A percentile compares a stretch with the other conserved stretches of the same genome.
These are phyloP conservation scores for Amylostereum areolatum DNA, from an alignment of 1,284 basidiomycete species.

Conservation along the genomic window DNA sequence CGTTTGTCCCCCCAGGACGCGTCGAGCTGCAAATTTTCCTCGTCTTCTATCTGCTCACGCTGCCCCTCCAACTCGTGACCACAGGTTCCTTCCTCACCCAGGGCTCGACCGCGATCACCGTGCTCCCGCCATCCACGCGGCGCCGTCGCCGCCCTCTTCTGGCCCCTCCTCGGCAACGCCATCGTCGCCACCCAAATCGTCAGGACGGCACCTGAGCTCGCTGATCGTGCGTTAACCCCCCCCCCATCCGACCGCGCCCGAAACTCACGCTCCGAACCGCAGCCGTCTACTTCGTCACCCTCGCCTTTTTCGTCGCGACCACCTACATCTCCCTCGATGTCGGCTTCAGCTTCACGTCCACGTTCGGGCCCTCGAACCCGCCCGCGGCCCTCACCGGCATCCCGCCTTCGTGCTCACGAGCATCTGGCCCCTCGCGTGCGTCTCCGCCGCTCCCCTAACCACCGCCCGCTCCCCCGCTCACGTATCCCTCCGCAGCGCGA, in stretches of 20 bases:
- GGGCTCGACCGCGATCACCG: constrained; percentile 60
- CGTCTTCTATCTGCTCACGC: constrained; percentile 59
- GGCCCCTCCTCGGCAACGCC: constrained; percentile 73
- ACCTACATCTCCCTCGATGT: constrained; percentile 78
- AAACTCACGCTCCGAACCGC: constrained; percentile 1
- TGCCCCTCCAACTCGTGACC: constrained; percentile 73
- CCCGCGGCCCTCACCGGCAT: constrained; percentile 52
- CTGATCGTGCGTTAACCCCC: constrained; percentile 47
- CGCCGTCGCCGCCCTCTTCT: constrained; percentile 66
- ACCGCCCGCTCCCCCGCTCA: not conserved
- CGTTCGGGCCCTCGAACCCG: constrained; percentile 57
- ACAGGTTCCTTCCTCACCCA: constrained; percentile 74
- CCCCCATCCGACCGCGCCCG: not conserved
- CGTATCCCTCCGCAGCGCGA: constrained; percentile 40
- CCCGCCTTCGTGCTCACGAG: constrained; percentile 75
- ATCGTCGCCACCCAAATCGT: constrained; percentile 78
- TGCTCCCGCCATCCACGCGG: constrained; percentile 73
- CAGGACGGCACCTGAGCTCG: constrained; percentile 74
- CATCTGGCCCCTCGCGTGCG: constrained; percentile 81
- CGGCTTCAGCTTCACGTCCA: constrained; percentile 53
- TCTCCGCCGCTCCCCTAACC: constrained; percentile 2
- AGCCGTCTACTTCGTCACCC: constrained; percentile 62
- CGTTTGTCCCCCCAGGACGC: too few relatives aligned
- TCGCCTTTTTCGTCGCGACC: constrained; percentile 64
- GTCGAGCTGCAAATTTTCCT: constrained; percentile 65